Base-by-base conservation (phyloP, 257 asterid species). In the Misopates orontium region DNA sequence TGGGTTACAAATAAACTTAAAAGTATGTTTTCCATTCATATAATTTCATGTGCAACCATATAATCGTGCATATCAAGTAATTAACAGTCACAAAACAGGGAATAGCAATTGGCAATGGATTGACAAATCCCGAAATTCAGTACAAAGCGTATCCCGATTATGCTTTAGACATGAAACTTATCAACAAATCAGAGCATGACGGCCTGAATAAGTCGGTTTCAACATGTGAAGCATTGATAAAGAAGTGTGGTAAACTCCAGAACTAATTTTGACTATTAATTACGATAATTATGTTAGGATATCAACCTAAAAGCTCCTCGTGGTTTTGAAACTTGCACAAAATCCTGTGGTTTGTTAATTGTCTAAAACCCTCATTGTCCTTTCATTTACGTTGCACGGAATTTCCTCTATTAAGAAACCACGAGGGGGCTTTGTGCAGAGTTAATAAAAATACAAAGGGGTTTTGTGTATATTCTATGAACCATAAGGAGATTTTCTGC, bases 51-150 rank as follows among this genome's bases (percentile, higher is more conserved):
- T 19, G 18, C 52, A 42, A 56, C 19, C 17, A 20, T 15, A 22
- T 52, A n/a, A 22, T 25, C 17, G 10, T 56, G 17, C 39, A 4
- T 1, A 40, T 18, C 15, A 19, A 65, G 18, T 45, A 39, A 25
- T 56, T 14, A 15, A 10, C 20, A 10, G 4, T 57, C 52, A 16
- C 36, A 12, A 50, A 36, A 5, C 70, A 70, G 80, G 80, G 80
- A 59, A 5, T 70, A 31, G 79, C 85, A 1, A 82, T 82, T 31
- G 85, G 85, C 36, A 77, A 77, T 62, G 85, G 85, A 42, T 56
- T 76, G 23, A 77, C 85, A 18, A 45, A 77, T 51, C 82, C 88
- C 14, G 81, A 52, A 65, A 76, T 82, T 67, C 88, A 82, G 60
- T 77, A 72, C 5, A 40, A 44, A 50, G 78, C 85, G 25, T 79